phyloP scores from a whole-genome alignment of 108 stramenopile genomes.

The Fragilaria crotonensis region DNA sequence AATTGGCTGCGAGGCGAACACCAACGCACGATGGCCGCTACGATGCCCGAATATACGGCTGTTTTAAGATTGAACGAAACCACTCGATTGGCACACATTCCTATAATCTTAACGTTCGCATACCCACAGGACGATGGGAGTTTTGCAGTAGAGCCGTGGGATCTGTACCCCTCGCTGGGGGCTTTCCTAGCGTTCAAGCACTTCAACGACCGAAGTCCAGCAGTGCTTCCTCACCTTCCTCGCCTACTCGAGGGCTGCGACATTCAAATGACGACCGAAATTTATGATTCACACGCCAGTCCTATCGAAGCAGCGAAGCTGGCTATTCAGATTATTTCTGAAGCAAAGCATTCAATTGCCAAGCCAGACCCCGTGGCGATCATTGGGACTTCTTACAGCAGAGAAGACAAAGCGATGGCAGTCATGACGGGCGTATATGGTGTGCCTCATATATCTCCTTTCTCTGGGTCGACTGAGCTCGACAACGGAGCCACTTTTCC shows the following conservation, averaged over 20 bases:
- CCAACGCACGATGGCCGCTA: no score
- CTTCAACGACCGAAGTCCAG: slow-evolving; percentile 1
- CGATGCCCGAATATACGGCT: background rate
- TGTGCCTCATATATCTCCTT: slow-evolving; percentile 5
- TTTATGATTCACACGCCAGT: slow-evolving; percentile 4
- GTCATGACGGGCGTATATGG: slow-evolving; percentile 16
- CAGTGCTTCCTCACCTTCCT: background rate
- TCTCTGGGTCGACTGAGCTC: slow-evolving; percentile 21
- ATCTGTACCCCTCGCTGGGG: background rate
- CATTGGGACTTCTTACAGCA: slow-evolving; percentile 1
- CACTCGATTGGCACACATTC: background rate
- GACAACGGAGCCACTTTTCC: slow-evolving; percentile 30
- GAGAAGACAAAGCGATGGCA: slow-evolving; percentile 2
- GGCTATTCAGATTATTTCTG: background rate
- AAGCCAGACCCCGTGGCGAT: slow-evolving; percentile 12
- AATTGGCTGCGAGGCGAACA: no score
- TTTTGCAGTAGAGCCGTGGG: background rate
- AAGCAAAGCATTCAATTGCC: background rate
- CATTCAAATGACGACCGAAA: slow-evolving; percentile 7
- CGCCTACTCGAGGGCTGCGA: slow-evolving; percentile 6
- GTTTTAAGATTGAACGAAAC: slow-evolving; percentile 2
- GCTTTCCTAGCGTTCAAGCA: background rate
- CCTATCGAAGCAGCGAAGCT: slow-evolving; percentile 1
- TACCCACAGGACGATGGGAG: background rate
- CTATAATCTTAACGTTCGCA: background rate